A percentile compares a stretch with the other conserved stretches of the same genome.
These are phyloP conservation scores for Hypholoma sublateritium DNA, from an alignment of 768 basidiomycete genomes.

Conservation along the genomic window DNA sequence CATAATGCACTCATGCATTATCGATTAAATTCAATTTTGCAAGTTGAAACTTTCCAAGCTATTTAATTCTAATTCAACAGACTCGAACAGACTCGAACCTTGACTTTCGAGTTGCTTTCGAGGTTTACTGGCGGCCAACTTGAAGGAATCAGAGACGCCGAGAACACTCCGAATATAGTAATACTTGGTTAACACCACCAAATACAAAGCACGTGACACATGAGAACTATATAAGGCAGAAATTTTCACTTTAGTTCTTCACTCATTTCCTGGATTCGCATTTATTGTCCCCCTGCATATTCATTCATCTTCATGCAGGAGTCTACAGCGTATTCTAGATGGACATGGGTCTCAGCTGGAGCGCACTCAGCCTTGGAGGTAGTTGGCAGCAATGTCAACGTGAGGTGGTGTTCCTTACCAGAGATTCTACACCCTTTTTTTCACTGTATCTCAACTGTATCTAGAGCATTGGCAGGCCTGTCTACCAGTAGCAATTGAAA, in stretches of 20 bases:
- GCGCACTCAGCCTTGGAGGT: conserved; percentile 21
- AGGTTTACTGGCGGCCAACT: too few relatives aligned
- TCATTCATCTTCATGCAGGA: conserved; percentile 22
- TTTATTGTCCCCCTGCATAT: conserved; percentile 29
- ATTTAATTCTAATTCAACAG: too few relatives aligned
- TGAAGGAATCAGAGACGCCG: too few relatives aligned
- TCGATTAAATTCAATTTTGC: too few relatives aligned
- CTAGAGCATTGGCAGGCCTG: too few relatives aligned
- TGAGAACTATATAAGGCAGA: conserved; percentile 2
- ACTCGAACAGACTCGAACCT: too few relatives aligned
- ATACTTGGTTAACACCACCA: background rate
- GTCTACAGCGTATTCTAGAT: conserved; percentile 26
- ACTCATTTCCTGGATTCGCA: conserved; percentile 26
- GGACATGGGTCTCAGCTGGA: conserved; percentile 24
- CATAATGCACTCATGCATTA: too few relatives aligned
- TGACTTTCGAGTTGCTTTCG: too few relatives aligned
- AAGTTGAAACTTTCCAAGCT: too few relatives aligned
- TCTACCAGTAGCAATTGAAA: too few relatives aligned
- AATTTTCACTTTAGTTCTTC: conserved; percentile 14
- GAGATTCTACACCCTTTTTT: conserved; percentile 18
- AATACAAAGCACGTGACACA: conserved; percentile 11
- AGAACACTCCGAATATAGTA: too few relatives aligned
- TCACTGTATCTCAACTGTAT: too few relatives aligned
- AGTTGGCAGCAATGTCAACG: conserved; percentile 18
- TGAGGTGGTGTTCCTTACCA: conserved; percentile 30